Percentiles rank a stretch among this genome's conserved stretches.
These are phyloP conservation scores for Penicillium goetzii DNA, from an alignment of 495 filamentous ascomycete species.

Conservation along the genomic window DNA sequence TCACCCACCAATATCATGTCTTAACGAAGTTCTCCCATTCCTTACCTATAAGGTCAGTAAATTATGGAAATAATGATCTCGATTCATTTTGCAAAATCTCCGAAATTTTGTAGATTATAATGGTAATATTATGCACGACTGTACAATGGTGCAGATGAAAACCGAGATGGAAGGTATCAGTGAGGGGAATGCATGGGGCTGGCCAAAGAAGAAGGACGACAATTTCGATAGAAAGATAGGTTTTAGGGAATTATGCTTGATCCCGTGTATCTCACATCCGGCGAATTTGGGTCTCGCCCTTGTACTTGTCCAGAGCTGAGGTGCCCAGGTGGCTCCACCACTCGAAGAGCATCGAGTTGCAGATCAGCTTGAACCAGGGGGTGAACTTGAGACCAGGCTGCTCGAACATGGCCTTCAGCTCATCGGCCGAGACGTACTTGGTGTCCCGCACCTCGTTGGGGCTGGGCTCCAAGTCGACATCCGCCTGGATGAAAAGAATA, in stretches of 20 bases:
- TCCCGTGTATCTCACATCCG: constrained; percentile 63
- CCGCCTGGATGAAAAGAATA: constrained; percentile 95
- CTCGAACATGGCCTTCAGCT: constrained; percentile 83
- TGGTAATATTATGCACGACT: constrained; percentile 1
- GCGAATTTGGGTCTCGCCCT: constrained; percentile 81
- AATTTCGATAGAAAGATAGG: neutral
- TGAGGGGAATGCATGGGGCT: constrained; percentile 13
- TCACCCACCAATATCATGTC: too few relatives aligned
- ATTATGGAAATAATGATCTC: neutral
- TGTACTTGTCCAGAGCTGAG: constrained; percentile 78
- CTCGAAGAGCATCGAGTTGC: constrained; percentile 94
- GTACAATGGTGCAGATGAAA: constrained; percentile 3
- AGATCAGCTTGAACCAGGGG: constrained; percentile 99
- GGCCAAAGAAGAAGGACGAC: constrained; percentile 6
- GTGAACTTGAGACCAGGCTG: constrained; percentile 83
- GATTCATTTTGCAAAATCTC: neutral
- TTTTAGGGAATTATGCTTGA: neutral
- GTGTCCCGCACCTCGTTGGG: constrained; percentile 86
- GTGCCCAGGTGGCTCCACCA: constrained; percentile 93
- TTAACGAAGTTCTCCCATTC: neutral
- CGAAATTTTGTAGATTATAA: constrained; percentile 3
- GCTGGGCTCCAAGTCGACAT: constrained; percentile 80
- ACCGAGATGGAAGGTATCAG: constrained; percentile 21
- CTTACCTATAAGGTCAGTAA: neutral
- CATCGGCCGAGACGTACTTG: constrained; percentile 78